Base-by-base conservation (phyloP, 768 basidiomycete species). In the Tylopilus intermedius region DNA sequence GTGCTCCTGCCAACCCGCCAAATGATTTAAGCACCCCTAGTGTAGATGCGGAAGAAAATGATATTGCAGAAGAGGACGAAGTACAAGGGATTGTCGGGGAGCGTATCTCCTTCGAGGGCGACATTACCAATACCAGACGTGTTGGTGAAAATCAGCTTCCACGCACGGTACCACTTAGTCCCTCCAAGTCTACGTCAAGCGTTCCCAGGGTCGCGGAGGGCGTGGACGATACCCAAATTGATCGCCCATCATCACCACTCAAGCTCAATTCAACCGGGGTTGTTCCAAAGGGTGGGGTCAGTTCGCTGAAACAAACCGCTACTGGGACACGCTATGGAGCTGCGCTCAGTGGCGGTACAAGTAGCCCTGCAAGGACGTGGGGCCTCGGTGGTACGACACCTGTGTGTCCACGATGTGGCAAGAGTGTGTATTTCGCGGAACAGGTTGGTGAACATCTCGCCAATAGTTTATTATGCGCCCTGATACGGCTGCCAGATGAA, bases 341-440 rank as follows among this genome's bases (percentile, higher is more conserved):
- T 14, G 83, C 79, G 0, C 71, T 86, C 9, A 67, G 71, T 7
- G 72, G 73, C 29, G 73, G 73, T 5, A 71, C 73, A 11, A 68
- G 67, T 10, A 70, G 69, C 27, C 71, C 76, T 29, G 72, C 73
- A 9, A 75, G 69, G 53, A 74, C 75, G 55, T 85, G 82, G 77
- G 82, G 79, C 2, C 51, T 62, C 1, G 70, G 66, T 22, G 76
- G 78, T 21, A 79, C 53, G n/a, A 69, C 81, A 8, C 86, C 88
- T 18, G 63, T 63, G 18, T 93, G 90, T 59, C 81, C 84, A 8
- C 76, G 77, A 50, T 93, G 90, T 58, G 74, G 73, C 35, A 82
- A 86, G 76, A 84, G 77, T 47, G 90, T 93, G 9, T 93, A 88
- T 71, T 91, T 92, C 62, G 89, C 90, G 13, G 89, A 92, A 66